Percentiles rank a stretch among this genome's conserved stretches.
Conservation (phyloP, 2,329 filamentous ascomycete genomes). For the Verticillium longisporum region DNA sequence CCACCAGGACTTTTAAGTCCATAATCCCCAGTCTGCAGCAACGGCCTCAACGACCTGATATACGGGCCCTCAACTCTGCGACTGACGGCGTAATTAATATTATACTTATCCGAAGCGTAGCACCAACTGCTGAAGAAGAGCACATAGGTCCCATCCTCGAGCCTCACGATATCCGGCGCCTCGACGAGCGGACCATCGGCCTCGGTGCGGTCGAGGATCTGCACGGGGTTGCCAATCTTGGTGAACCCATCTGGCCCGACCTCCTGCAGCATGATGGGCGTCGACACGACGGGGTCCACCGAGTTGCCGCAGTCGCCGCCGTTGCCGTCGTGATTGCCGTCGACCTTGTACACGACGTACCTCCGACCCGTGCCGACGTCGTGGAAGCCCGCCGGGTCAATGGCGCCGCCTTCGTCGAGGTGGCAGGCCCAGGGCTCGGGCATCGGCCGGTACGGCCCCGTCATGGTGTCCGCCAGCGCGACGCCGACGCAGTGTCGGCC, state of each 20-base stretch:
- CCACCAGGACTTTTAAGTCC: conserved; percentile 33
- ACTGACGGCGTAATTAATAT: conserved; percentile 52
- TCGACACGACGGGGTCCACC: conserved; percentile 31
- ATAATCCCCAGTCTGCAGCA: conserved; percentile 29
- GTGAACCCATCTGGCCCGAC: conserved; percentile 45
- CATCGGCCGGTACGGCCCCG: conserved; percentile 46
- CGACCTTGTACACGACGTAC: conserved; percentile 60
- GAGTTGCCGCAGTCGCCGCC: conserved; percentile 39
- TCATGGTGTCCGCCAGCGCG: conserved; percentile 34
- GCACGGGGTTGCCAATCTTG: conserved; percentile 38
- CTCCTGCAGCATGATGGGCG: conserved; percentile 51
- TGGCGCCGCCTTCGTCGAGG: conserved; percentile 47
- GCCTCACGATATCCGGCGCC: conserved; percentile 48
- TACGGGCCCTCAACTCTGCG: conserved; percentile 29
- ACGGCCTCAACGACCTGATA: conserved; percentile 18
- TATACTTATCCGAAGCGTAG: conserved; percentile 46
- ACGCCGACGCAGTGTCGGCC: conserved; percentile 51
- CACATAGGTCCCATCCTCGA: conserved; percentile 42
- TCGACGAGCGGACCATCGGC: conserved; percentile 52
- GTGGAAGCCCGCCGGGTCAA: conserved; percentile 54
- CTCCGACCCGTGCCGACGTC: conserved; percentile 43
- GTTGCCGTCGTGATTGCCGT: conserved; percentile 48
- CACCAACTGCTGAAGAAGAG: conserved; percentile 58
- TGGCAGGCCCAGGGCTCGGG: conserved; percentile 45
- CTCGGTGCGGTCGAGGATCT: conserved; percentile 36